Evolutionary conservation across 2,329 filamentous ascomycete genomes (phyloP).

Genomic region (Alternaria brassicae): DNA sequence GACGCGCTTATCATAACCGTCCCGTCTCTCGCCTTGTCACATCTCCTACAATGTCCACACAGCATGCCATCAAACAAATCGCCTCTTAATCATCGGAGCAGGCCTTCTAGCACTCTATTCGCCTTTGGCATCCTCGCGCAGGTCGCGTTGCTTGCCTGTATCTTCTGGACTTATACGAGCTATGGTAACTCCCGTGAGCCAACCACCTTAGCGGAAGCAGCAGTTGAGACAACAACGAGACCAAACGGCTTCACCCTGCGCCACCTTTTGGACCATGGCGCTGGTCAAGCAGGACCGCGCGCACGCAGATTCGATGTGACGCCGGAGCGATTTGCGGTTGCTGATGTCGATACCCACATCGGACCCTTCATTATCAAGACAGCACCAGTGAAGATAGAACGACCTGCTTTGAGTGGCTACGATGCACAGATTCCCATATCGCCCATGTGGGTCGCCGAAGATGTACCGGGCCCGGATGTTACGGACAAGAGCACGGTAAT

Average conservation of each 20-base stretch:
- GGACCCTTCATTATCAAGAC: constrained; percentile 43
- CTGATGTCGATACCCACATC: constrained; percentile 31
- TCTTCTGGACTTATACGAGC: constrained; percentile 23
- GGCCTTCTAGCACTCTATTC: constrained; percentile 22
- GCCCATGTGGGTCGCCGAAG: constrained; percentile 39
- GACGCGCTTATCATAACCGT: constrained; percentile 22
- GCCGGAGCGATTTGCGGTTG: constrained; percentile 29
- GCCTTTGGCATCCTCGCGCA: constrained; percentile 29
- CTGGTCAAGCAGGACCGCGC: constrained; percentile 42
- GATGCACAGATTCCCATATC: constrained; percentile 38
- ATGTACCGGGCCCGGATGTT: constrained; percentile 41
- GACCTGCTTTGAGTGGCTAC: constrained; percentile 27
- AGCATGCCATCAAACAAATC: constrained; percentile 27
- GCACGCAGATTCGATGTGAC: constrained; percentile 45
- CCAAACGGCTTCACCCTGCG: constrained; percentile 35
- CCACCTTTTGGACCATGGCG: constrained; percentile 46
- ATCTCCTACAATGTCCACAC: constrained; percentile 25
- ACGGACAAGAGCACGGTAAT: constrained; percentile 45
- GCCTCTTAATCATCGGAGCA: constrained; percentile 22
- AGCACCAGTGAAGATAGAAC: constrained; percentile 40
- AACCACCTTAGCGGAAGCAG: constrained; percentile 14
- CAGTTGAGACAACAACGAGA: constrained; percentile 1
- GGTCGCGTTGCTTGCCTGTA: constrained; percentile 27
- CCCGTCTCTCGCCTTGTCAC: constrained; percentile 13
- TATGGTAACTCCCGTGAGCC: constrained; percentile 13